Conservation (phyloP, 345 rosid genomes). For the Anacardium occidentale region DNA sequence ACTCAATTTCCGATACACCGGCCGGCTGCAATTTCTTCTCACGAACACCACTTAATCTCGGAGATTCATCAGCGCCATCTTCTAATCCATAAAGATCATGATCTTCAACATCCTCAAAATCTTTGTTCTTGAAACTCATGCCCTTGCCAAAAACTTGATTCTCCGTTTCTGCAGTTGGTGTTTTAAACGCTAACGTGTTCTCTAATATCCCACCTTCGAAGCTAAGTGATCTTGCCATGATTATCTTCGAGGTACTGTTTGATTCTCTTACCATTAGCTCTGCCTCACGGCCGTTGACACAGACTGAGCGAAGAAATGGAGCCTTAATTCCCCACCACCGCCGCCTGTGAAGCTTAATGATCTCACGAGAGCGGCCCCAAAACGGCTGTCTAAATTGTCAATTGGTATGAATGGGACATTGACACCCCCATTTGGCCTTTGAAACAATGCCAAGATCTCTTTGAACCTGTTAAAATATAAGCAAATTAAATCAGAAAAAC, state of each 20-base stretch:
- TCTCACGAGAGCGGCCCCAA: conserved; percentile 31
- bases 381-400: conserved; percentile 27
- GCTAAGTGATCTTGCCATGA: conserved; percentile 34
- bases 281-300: conserved; percentile 40
- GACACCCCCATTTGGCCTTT: conserved; percentile 31
- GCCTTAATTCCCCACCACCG: conserved; percentile 24
- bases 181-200: conserved; percentile 23
- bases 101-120: too few species aligned
- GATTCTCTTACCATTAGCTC: conserved; percentile 32
- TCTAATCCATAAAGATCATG: too few species aligned
- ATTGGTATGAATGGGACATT: conserved; percentile 31
- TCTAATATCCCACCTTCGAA: conserved; percentile 32
- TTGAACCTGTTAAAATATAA: neutral
- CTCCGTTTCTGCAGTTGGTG: conserved; percentile 35
- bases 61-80: conserved; percentile 18
- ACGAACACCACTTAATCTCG: conserved; percentile 18
- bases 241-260: conserved; percentile 28
- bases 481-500: neutral
- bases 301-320: conserved; percentile 37
- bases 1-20: conserved; percentile 15
- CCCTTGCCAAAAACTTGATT: conserved; percentile 23
- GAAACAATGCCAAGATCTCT: conserved; percentile 21
- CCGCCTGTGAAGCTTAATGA: conserved; percentile 24
- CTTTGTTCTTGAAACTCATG: conserved; percentile 29
- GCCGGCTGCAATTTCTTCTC: neutral